phyloP scores from a whole-genome alignment of 176 grass and related monocot species.

The Oryza brachyantha region DNA sequence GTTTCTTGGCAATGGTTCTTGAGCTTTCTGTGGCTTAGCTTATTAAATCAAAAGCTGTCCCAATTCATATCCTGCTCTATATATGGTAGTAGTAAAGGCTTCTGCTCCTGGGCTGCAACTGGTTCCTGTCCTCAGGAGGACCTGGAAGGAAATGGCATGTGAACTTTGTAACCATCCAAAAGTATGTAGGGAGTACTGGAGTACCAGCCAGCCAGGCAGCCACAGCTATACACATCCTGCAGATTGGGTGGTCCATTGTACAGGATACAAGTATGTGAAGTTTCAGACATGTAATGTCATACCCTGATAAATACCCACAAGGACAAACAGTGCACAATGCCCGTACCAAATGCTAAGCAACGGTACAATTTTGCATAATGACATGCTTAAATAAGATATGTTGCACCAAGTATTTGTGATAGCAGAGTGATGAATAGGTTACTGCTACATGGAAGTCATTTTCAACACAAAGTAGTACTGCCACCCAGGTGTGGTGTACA shows the following conservation, averaged over 20 bases:
- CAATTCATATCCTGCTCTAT: constrained; percentile 27
- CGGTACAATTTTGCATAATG: neutral
- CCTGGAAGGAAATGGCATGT: constrained; percentile 44
- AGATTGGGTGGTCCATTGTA: constrained; percentile 34
- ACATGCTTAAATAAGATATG: neutral
- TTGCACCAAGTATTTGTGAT: neutral
- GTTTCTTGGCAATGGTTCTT: constrained; percentile 30
- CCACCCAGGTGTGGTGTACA: neutral
- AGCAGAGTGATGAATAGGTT: neutral
- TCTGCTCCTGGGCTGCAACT: constrained; percentile 28
- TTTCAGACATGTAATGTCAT: neutral
- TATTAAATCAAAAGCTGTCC: constrained; percentile 7
- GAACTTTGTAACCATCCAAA: constrained; percentile 50
- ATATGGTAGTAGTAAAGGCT: constrained; percentile 44
- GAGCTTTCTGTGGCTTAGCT: constrained; percentile 24
- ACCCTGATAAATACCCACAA: neutral
- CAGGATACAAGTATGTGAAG: neutral
- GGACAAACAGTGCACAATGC: neutral
- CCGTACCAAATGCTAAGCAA: neutral
- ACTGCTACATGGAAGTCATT: neutral
- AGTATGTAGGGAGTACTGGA: constrained; percentile 14
- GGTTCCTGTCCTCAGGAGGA: constrained; percentile 30
- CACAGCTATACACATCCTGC: constrained; percentile 29
- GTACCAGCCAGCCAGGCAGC: neutral
- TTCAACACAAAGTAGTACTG: neutral